phyloP scores from a whole-genome alignment of 345 rosid genomes.

The Citrus maxima region DNA sequence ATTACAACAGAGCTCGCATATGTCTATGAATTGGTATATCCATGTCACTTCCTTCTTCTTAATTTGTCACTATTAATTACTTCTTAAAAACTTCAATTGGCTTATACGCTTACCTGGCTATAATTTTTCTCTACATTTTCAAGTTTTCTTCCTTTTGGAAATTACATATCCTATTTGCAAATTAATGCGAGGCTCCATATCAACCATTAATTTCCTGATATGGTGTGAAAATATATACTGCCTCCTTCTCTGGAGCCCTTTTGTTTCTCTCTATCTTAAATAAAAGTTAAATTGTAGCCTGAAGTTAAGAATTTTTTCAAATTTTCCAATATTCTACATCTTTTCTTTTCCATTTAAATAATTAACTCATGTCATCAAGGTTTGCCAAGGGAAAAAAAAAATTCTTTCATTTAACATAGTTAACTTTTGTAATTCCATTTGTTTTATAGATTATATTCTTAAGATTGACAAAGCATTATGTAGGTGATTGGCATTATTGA shows the following conservation, averaged over 20 bases:
- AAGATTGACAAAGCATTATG: conserved; percentile 6
- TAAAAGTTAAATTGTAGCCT: neutral
- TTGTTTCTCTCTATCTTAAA: neutral
- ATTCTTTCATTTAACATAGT: neutral
- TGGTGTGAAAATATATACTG: neutral
- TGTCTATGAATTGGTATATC: conserved; percentile 84
- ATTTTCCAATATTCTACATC: neutral
- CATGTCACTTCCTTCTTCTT: conserved; percentile 4
- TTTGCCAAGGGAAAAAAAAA: neutral
- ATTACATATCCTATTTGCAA: neutral
- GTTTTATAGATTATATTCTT: neutral
- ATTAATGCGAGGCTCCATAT: neutral
- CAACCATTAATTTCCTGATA: neutral
- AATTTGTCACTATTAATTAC: neutral
- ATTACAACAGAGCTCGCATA: conserved; percentile 80
- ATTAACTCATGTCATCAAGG: neutral
- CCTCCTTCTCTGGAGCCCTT: neutral
- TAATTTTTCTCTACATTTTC: neutral
- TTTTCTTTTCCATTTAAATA: neutral
- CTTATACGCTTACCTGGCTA: neutral
- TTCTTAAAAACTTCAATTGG: neutral
- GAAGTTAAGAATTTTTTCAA: neutral
- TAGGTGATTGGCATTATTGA: conserved; percentile 94
- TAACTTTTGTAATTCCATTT: neutral
- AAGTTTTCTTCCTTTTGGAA: neutral